Conservation (phyloP, 2,329 filamentous ascomycete genomes). For the Hyphodiscus sp. region DNA sequence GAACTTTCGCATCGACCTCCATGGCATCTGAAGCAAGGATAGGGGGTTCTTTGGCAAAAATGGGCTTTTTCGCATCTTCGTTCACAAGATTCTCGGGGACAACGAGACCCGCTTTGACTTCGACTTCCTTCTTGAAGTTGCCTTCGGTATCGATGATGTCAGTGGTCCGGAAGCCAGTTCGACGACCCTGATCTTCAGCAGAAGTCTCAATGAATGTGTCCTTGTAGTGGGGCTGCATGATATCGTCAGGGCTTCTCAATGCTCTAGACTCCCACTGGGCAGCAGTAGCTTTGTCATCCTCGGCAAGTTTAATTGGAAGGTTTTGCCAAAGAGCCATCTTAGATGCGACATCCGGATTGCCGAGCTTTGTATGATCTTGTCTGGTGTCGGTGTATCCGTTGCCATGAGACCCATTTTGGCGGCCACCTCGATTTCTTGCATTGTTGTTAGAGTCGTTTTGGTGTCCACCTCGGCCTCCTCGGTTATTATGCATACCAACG, state of each 20-base stretch:
- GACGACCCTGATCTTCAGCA: slow-evolving; percentile 26
- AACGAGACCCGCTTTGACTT: background rate
- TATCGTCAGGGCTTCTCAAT: slow-evolving; percentile 4
- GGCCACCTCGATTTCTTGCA: background rate
- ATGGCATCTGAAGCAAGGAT: background rate
- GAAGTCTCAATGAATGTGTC: slow-evolving; percentile 28
- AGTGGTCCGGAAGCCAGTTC: slow-evolving; percentile 18
- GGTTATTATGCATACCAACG: background rate
- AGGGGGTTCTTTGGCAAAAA: background rate
- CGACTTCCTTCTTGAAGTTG: background rate
- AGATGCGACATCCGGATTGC: slow-evolving; percentile 2
- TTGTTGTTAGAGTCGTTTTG: background rate
- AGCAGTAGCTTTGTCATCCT: slow-evolving; percentile 20
- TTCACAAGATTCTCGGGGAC: background rate
- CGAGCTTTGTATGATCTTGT: background rate
- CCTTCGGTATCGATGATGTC: slow-evolving; percentile 2
- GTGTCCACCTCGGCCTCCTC: slow-evolving; percentile 1
- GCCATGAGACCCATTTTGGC: background rate
- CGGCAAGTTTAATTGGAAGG: slow-evolving; percentile 18
- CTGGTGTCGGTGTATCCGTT: background rate
- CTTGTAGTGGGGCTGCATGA: slow-evolving; percentile 17
- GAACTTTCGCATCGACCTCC: background rate
- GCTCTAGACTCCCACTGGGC: slow-evolving; percentile 11
- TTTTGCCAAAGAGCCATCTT: slow-evolving; percentile 21
- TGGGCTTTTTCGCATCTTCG: background rate